Evolutionary conservation across 2,329 filamentous ascomycete genomes (phyloP).

Genomic region (Microcera coccophila): DNA sequence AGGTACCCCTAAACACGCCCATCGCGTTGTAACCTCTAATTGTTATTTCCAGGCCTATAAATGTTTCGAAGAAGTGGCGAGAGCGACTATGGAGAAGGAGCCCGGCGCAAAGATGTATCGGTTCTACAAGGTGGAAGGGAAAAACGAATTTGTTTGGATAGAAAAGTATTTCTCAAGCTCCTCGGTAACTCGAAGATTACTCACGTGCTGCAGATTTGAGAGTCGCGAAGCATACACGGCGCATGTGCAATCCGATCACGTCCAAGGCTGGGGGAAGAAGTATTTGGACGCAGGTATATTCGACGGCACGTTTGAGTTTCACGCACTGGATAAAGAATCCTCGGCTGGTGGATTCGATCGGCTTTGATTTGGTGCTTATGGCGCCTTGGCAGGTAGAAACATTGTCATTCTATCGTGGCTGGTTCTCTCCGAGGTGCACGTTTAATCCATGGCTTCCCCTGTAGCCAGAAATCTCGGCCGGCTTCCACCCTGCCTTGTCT

Average conservation of each 20-base stretch:
- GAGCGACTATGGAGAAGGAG: constrained; percentile 1
- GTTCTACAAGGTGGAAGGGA: constrained; percentile 12
- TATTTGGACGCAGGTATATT: neutral
- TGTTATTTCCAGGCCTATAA: neutral
- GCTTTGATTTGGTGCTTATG: no score
- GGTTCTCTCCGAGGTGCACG: constrained; percentile 22
- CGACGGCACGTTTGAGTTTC: neutral
- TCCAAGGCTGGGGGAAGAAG: neutral
- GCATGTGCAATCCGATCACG: neutral
- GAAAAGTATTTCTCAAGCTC: constrained; percentile 7
- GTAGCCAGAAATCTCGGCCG: constrained; percentile 58
- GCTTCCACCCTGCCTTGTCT: constrained; percentile 55
- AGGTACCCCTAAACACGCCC: neutral
- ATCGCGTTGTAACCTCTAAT: neutral
- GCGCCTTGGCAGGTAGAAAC: no score
- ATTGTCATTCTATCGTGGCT: no score
- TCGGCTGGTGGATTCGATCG: neutral
- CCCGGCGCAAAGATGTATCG: constrained; percentile 12
- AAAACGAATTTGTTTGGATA: constrained; percentile 14
- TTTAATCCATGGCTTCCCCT: constrained; percentile 26
- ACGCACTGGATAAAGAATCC: neutral
- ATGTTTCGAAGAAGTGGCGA: neutral
- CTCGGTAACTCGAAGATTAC: neutral
- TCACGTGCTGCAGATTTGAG: neutral
- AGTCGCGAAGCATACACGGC: neutral